Evolutionary conservation across 768 basidiomycete genomes (phyloP).

Genomic region (Sistotremastrum suecicum): DNA sequence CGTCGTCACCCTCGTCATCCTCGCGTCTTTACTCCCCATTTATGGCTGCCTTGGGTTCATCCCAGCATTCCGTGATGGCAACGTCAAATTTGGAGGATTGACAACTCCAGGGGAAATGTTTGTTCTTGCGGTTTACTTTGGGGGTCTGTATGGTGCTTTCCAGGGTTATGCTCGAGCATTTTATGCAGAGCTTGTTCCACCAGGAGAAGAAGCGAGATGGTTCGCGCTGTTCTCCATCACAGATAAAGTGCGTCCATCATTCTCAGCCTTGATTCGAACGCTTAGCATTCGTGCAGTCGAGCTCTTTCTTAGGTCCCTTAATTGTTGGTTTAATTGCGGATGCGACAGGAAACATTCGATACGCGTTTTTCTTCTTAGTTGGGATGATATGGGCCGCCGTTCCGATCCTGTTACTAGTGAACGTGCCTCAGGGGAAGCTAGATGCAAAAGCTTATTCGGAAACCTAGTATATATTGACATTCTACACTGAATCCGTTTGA

Average conservation of each 20-base stretch:
- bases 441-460: conserved; percentile 28
- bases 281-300: conserved; percentile 38
- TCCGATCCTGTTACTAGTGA: conserved; percentile 57
- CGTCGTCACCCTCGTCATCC: conserved; percentile 49
- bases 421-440: conserved; percentile 48
- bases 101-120: conserved; percentile 80
- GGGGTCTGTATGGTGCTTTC: conserved; percentile 78
- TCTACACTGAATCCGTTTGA: background rate
- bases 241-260: conserved; percentile 45
- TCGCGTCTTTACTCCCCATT: conserved; percentile 53
- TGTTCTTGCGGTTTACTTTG: conserved; percentile 68
- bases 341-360: conserved; percentile 80
- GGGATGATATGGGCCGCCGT: conserved; percentile 70
- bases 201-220: conserved; percentile 83
- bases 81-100: conserved; percentile 50
- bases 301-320: conserved; percentile 84
- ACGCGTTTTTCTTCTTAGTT: conserved; percentile 80
- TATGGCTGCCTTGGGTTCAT: conserved; percentile 81
- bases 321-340: conserved; percentile 83
- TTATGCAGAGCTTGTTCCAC: conserved; percentile 78
- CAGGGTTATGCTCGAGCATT: conserved; percentile 81
- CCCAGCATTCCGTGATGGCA: conserved; percentile 27
- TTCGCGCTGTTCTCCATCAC: conserved; percentile 76
- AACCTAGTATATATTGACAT: background rate
- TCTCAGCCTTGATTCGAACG: background rate